Evolutionary conservation across 164 flowering plant genomes (phyloP).

Genomic region (Macadamia integrifolia): DNA sequence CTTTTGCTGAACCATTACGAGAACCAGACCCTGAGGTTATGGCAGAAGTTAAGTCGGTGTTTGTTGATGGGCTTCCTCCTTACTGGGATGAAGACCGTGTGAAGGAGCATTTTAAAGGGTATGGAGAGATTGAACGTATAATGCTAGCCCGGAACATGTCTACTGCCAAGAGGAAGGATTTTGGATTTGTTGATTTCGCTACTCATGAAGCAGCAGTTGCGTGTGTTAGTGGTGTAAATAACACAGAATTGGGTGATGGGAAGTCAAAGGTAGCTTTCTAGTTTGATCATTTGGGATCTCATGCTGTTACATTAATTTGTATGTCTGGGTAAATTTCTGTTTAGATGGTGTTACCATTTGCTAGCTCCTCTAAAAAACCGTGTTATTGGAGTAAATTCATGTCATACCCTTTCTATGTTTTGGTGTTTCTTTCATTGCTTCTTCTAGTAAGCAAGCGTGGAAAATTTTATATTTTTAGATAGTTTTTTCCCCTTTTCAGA

Average conservation of each 20-base stretch:
- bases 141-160: slow-evolving; percentile 77
- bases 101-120: slow-evolving; percentile 47
- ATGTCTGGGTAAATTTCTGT: neutral
- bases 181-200: slow-evolving; percentile 72
- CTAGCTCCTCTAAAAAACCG: no score
- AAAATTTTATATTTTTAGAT: no score
- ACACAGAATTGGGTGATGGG: slow-evolving; percentile 46
- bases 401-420: no score
- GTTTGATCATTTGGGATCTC: neutral
- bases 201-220: slow-evolving; percentile 70
- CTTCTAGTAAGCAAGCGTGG: no score
- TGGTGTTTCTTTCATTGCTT: no score
- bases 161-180: slow-evolving; percentile 75
- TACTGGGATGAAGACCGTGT: slow-evolving; percentile 72
- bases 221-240: slow-evolving; percentile 51
- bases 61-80: slow-evolving; percentile 73
- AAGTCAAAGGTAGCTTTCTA: slow-evolving; percentile 44
- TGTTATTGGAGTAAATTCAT: no score
- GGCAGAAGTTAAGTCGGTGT: slow-evolving; percentile 77
- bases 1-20: slow-evolving; percentile 79
- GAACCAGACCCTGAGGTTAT: slow-evolving; percentile 77
- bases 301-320: neutral
- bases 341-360: no score
- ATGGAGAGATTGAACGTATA: slow-evolving; percentile 59
- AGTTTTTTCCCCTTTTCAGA: no score